Evolutionary conservation across 805 yeast species (phyloP).

Genomic region (Nakazawaea peltata): DNA sequence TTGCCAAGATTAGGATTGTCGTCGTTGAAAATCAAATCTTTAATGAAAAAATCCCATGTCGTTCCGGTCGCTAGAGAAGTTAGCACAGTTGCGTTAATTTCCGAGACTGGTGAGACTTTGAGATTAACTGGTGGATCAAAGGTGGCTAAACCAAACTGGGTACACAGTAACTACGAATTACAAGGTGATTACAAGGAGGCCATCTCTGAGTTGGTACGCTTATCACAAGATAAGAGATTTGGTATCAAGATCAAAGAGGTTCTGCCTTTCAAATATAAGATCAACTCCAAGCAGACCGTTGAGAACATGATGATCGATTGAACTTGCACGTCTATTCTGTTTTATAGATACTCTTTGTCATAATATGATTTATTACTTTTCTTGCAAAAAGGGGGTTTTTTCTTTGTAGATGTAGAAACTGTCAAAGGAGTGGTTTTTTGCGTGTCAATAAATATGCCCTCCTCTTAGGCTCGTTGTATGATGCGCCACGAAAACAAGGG

Average conservation of each 20-base stretch:
- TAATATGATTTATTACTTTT: no score
- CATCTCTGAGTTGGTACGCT: slow-evolving; percentile 45
- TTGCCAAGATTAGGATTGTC: slow-evolving; percentile 68
- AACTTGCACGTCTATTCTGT: no score
- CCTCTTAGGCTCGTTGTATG: no score
- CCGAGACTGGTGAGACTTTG: slow-evolving; percentile 47
- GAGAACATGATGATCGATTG: slow-evolving; percentile 13
- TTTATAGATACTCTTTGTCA: no score
- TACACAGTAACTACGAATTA: slow-evolving; percentile 70
- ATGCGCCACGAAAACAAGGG: no score
- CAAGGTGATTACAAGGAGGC: slow-evolving; percentile 36
- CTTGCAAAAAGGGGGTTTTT: no score
- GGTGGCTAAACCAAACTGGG: slow-evolving; percentile 74
- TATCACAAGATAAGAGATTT: slow-evolving; percentile 60
- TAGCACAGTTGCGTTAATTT: slow-evolving; percentile 57
- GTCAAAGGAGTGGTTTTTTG: no score
- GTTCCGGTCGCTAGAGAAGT: slow-evolving; percentile 71
- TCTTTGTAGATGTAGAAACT: no score
- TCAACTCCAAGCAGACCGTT: slow-evolving; percentile 4
- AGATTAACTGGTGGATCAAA: slow-evolving; percentile 76
- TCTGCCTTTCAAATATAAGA: slow-evolving; percentile 38
- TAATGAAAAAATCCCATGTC: slow-evolving; percentile 45
- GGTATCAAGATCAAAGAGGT: slow-evolving; percentile 62
- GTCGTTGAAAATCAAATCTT: slow-evolving; percentile 55
- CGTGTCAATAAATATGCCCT: no score